A percentile compares a stretch with the other conserved stretches of the same genome.
Conservation (phyloP, 1,284 basidiomycete genomes). For the Pseudozyma pruni region DNA sequence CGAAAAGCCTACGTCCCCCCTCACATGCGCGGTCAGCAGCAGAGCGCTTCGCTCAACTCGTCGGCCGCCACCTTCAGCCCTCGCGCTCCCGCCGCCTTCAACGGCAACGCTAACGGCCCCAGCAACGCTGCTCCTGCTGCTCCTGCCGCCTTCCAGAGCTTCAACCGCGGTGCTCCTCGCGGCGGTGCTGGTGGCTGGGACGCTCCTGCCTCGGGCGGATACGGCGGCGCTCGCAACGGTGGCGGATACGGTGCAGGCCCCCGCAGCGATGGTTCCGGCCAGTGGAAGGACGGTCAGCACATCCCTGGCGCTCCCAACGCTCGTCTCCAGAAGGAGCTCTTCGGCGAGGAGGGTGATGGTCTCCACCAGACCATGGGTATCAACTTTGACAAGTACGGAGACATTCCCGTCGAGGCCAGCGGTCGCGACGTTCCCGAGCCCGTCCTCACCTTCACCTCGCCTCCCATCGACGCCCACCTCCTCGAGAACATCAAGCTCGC, state of each 20-base stretch:
- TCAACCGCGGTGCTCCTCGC: constrained; percentile 52
- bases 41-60: constrained; percentile 62
- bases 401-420: constrained; percentile 98
- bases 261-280: constrained; percentile 72
- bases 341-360: constrained; percentile 83
- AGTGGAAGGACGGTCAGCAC: constrained; percentile 91
- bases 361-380: constrained; percentile 87
- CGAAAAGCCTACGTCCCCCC: constrained; percentile 92
- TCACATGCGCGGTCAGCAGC: constrained; percentile 76
- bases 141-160: constrained; percentile 56
- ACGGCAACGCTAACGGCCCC: constrained; percentile 36
- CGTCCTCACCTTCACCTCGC: constrained; percentile 83
- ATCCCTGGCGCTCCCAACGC: constrained; percentile 81
- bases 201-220: constrained; percentile 33
- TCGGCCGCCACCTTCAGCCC: constrained; percentile 46
- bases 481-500: constrained; percentile 94
- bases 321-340: constrained; percentile 94
- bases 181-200: constrained; percentile 56
- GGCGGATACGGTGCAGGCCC: constrained; percentile 53
- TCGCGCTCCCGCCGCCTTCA: constrained; percentile 52
- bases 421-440: constrained; percentile 95
- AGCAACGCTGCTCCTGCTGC: constrained; percentile 29
- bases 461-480: constrained; percentile 90
- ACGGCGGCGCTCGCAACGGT: constrained; percentile 49
- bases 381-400: constrained; percentile 99